Evolutionary conservation across 2,329 filamentous ascomycete species (phyloP), one percentile per base, ranked within the genome.

Genomic region (Microsporum ferrugineum): DNA sequence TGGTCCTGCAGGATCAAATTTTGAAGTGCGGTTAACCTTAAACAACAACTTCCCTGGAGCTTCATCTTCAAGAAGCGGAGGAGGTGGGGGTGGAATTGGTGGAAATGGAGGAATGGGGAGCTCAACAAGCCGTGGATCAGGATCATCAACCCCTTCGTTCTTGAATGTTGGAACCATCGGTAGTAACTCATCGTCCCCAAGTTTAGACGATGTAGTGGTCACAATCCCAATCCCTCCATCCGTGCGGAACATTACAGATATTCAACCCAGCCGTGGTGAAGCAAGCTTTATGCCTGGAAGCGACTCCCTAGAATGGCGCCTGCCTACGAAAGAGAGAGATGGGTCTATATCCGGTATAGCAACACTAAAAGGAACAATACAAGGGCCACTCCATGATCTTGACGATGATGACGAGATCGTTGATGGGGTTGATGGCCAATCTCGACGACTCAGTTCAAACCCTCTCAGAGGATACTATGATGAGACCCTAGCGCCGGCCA

Each of bases 191-290:
- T 79, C 79, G 5, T 77, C 82, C 3, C 86, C 86, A 0, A 71
- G 79, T 6, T 74, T 96, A 29, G 89, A 96, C 68, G 88, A 94
- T 62, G 77, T 97, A 34, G 79, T 82, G 1, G 84, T 96, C 31
- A 85, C 84, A 1, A 82, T 96, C 6, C 91, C 91, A 1, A 80
- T 97, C 8, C 89, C 92, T 2, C 76, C 83, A 2, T 83, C 84
- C 31, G 90, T 96, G 58, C 85, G 89, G 62, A 96, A 91, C 70
- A 78, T 97, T 14, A 85, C 85, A 3, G 91, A 96, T 69, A 81
- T 96, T 60, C 83, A 89, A 61, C 84, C 91, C 1, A 88, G 85
- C 66, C 85, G 84, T 65, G 92, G 91, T 39, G 92, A 97, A 66
- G 91, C 90, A 1, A 85, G 82, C 61, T 96, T 91, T 75, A 88